Percentiles rank a stretch among this genome's conserved stretches.
These are phyloP conservation scores for Cornus kousa DNA, from an alignment of 148 eudicot species.

Conservation along the genomic window DNA sequence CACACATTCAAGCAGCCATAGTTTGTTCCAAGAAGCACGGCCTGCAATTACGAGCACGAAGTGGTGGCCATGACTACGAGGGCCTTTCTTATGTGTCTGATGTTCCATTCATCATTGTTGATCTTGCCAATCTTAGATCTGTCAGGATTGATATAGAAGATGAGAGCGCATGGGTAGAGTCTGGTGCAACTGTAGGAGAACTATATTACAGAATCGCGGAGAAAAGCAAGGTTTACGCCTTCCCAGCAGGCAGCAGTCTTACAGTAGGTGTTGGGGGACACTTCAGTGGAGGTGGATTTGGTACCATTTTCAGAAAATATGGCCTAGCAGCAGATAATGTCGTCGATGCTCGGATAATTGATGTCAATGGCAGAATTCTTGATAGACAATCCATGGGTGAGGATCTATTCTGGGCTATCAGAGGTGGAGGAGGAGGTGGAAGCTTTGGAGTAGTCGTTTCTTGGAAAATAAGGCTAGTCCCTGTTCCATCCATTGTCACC, in stretches of 20 bases:
- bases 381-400: neutral
- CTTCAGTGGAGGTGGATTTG: neutral
- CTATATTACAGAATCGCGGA: neutral
- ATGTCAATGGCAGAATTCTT: neutral
- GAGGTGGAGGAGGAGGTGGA: neutral
- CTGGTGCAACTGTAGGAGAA: neutral
- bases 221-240: neutral
- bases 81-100: neutral
- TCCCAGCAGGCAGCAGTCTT: neutral
- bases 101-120: neutral
- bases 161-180: neutral
- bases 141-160: neutral
- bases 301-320: neutral
- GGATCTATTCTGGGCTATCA: neutral
- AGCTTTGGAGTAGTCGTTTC: neutral
- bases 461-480: neutral
- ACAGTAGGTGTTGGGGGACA: neutral
- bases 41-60: neutral
- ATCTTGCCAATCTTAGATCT: neutral
- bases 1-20: slow-evolving; percentile 1
- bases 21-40: neutral
- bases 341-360: neutral
- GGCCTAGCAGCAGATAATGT: neutral
- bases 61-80: neutral
- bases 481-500: neutral